Evolutionary conservation across 805 yeast species (phyloP).

Genomic region (Metschnikowia picachoensis): DNA sequence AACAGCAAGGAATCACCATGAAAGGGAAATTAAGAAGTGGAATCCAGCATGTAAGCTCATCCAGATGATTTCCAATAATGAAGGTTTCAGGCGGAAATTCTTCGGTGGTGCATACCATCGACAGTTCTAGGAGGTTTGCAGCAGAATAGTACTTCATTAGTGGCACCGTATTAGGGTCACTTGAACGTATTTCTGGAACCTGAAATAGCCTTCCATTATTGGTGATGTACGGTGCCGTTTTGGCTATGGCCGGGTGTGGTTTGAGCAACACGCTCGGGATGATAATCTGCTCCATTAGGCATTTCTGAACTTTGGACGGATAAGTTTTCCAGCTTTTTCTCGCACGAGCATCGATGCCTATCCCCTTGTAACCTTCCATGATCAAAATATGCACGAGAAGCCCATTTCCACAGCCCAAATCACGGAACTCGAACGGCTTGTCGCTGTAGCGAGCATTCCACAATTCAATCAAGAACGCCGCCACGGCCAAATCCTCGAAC

Average conservation of each 20-base stretch:
- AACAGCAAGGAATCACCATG: conserved; percentile 92
- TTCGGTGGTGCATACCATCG: conserved; percentile 52
- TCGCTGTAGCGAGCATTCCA: conserved; percentile 57
- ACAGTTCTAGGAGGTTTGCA: conserved; percentile 45
- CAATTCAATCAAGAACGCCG: conserved; percentile 85
- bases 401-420: conserved; percentile 95
- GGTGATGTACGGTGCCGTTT: conserved; percentile 48
- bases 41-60: conserved; percentile 93
- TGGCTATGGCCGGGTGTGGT: conserved; percentile 61
- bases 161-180: conserved; percentile 30
- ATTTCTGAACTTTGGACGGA: conserved; percentile 57
- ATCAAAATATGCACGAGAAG: conserved; percentile 69
- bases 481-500: conserved; percentile 93
- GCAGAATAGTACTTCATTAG: conserved; percentile 55
- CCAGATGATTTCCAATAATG: conserved; percentile 91
- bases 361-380: conserved; percentile 76
- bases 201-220: conserved; percentile 63
- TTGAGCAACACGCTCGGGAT: conserved; percentile 72
- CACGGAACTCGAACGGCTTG: conserved; percentile 66
- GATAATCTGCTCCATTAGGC: conserved; percentile 70
- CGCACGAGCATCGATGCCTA: conserved; percentile 85
- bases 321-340: conserved; percentile 84
- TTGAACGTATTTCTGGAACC: conserved; percentile 36
- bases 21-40: conserved; percentile 85
- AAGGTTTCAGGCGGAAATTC: conserved; percentile 72